phyloP scores from a whole-genome alignment of 2,329 filamentous ascomycete species.

The Aurifilum marmelostoma region DNA sequence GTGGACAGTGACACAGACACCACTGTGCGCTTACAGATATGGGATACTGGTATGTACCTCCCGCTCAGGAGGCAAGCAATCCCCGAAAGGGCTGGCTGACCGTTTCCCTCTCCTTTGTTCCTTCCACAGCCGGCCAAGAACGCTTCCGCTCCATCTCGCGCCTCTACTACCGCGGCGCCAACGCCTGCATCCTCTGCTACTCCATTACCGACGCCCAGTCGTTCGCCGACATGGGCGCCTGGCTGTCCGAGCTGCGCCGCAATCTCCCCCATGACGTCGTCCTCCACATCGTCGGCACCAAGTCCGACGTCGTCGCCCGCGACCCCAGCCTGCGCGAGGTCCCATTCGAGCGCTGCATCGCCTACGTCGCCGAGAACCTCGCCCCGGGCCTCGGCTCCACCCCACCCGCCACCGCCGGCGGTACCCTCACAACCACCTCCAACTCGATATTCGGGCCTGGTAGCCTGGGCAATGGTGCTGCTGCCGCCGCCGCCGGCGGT shows the following conservation, averaged over 20 bases:
- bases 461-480: constrained; percentile 31
- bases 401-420: constrained; percentile 62
- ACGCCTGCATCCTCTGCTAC: constrained; percentile 93
- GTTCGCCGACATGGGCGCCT: constrained; percentile 90
- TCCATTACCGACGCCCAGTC: constrained; percentile 85
- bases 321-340: constrained; percentile 81
- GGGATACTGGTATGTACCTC: constrained; percentile 73
- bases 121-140: constrained; percentile 75
- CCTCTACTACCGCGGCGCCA: constrained; percentile 94
- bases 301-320: constrained; percentile 85
- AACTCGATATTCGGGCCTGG: constrained; percentile 10
- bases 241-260: constrained; percentile 81
- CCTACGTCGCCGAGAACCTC: constrained; percentile 91
- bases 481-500: constrained; percentile 36
- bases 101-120: constrained; percentile 20
- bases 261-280: constrained; percentile 80
- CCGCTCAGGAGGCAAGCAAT: too few relatives aligned
- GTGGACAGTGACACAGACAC: constrained; percentile 85
- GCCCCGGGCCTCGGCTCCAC: constrained; percentile 71
- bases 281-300: constrained; percentile 93
- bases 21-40: constrained; percentile 88
- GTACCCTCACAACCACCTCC: constrained; percentile 39
- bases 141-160: constrained; percentile 92
- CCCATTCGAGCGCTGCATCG: constrained; percentile 93
- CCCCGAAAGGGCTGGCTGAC: background rate